Base-by-base conservation (phyloP, 2,329 filamentous ascomycete species). In the Knufia fluminis region DNA sequence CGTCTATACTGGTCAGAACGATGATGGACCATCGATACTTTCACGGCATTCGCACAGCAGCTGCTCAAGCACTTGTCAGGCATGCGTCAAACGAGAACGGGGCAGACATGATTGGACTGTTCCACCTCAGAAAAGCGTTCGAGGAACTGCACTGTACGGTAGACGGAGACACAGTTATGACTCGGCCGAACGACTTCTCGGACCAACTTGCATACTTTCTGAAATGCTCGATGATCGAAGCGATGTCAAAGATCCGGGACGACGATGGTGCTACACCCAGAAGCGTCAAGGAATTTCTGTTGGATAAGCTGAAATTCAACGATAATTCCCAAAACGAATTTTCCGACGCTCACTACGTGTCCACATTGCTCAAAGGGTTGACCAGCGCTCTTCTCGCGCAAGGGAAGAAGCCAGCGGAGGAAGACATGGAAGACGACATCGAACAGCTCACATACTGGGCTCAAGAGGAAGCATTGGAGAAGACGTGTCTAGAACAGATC, bases 1-100 rank as follows among this genome's bases (percentile, higher is more conserved):
- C 94, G 1, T 94, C 89, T 0, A 90, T 97, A 55, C 77, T 97
- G 33, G 79, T 89, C 14, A 81, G 92, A 46, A 98, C 92, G 0
- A 72, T 97, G 23, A 85, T 96, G 74, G 92, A 98, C 65, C 78
- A 77, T 41, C 82, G 92, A 33, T 98, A 98, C 66, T 98, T 92
- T 62, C 83, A 96, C 63, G 91, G 90, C 7, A 91, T 98, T 58
- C 83, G 92, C 19, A 82, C 82, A 3, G 83, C 92, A 73, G 92
- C 92, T 6, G 86, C 88, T 1, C 75, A 84, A 47, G 83, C 85
- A 42, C 72, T 98, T 28, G 80, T 86, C 6, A 81, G 80, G 47
- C 88, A 94, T 62, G 85, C 86, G 33, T 82, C 77, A 47, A 77
- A 83, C 50, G 47, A 51, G 35, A 47, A 47, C 17, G 79, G 83